Base-by-base conservation (phyloP, 345 rosid species). In the Rhizophora apiculata region DNA sequence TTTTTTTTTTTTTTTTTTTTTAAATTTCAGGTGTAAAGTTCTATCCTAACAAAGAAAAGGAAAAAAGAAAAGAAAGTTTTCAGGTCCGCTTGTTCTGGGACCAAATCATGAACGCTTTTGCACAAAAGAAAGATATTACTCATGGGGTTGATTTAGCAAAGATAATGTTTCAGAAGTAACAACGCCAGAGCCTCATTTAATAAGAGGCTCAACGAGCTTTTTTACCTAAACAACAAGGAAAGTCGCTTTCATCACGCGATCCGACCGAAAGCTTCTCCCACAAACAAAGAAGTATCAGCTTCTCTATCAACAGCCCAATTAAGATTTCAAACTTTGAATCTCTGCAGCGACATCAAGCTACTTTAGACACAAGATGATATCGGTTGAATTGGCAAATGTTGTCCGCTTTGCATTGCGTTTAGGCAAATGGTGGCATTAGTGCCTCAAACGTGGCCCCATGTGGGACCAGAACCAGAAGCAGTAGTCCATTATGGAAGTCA, bases 161-260 rank as follows among this genome's bases (percentile, higher is more conserved):
- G 13, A 37, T 37, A 8, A 37, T 37, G 43, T 37, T 37, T 37
- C 43, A 37, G 43, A 37, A 37, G 43, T 37, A 8, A 37, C 43
- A 37, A 37, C 9, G 43, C 43, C 43, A 24, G 24, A 24, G 24
- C 24, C 24, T 24, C 24, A 24, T 37, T 37, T 37, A 24, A 24
- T 24, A 30, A 24, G 30, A 31, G 60, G 16, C 39, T 34, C 4
- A 22, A n/a, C 20, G 9, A 22, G 29, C 69, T 29, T 74, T 29
- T 74, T 72, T 81, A 74, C 84, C 80, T 76, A 79, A 74, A 78
- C 75, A 66, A 60, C 62, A 76, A 74, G 83, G 71, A 68, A 78
- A 30, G 81, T 78, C 84, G 36, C 43, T 83, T 76, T 78, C 74
- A 58, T 81, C 85, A 83, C 80, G 81, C 81, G 78, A 79, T 67